Percentiles rank a stretch among this genome's conserved stretches.
Conservation (phyloP, 1,284 basidiomycete genomes). For the Schizophyllum amplum region DNA sequence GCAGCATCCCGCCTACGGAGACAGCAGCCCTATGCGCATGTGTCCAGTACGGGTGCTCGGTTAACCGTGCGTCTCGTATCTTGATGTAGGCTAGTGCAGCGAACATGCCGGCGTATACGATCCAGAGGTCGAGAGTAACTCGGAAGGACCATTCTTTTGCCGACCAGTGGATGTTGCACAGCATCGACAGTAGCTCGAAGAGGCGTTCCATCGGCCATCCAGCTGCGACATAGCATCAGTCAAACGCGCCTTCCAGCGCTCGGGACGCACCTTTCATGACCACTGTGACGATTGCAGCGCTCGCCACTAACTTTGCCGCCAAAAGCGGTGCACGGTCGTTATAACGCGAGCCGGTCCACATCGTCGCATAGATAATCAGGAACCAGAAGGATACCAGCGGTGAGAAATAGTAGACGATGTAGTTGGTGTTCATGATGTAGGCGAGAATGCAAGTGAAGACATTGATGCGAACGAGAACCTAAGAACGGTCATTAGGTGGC, state of each 20-base stretch:
- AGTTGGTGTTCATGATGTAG: slow-evolving; percentile 87
- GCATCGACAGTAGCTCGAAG: slow-evolving; percentile 54
- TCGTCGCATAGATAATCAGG: slow-evolving; percentile 75
- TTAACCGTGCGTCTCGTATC: slow-evolving; percentile 62
- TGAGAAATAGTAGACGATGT: slow-evolving; percentile 84
- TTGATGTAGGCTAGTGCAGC: slow-evolving; percentile 70
- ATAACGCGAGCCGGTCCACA: slow-evolving; percentile 62
- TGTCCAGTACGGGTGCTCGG: slow-evolving; percentile 63
- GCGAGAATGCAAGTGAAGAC: slow-evolving; percentile 74
- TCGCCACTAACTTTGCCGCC: slow-evolving; percentile 60
- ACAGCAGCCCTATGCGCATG: slow-evolving; percentile 39
- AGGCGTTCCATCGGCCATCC: slow-evolving; percentile 53
- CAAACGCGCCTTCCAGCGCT: neutral
- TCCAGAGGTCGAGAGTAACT: slow-evolving; percentile 79
- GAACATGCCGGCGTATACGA: slow-evolving; percentile 84
- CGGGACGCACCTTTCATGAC: slow-evolving; percentile 39
- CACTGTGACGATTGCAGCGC: slow-evolving; percentile 51
- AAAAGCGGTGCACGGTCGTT: slow-evolving; percentile 69
- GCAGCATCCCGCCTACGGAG: slow-evolving; percentile 38
- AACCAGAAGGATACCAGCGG: slow-evolving; percentile 82
- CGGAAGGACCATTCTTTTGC: slow-evolving; percentile 83
- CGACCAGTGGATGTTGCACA: slow-evolving; percentile 77
- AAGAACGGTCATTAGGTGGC: slow-evolving; percentile 10
- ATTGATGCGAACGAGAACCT: slow-evolving; percentile 79
- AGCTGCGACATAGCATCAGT: slow-evolving; percentile 21